These are phyloP conservation scores for Bremia lactucae DNA, from an alignment of 352 stramenopile species.

Conservation along the genomic window DNA sequence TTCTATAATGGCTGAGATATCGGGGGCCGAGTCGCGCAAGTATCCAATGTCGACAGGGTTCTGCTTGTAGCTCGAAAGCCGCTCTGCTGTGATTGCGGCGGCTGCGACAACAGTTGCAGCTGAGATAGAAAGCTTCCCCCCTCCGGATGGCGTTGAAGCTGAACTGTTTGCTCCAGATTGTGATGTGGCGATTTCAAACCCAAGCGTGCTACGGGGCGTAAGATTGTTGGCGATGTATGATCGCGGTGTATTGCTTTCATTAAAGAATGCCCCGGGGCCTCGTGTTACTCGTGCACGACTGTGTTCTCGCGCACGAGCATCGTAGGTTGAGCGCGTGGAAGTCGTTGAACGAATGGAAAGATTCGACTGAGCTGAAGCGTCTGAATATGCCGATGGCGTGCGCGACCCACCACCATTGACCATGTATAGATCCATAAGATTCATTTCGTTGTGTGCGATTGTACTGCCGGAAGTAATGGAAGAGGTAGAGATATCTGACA, in stretches of 20 bases:
- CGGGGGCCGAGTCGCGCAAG: slow-evolving; percentile 40
- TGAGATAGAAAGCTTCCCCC: slow-evolving; percentile 23
- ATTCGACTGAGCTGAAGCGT: slow-evolving; percentile 62
- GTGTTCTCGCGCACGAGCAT: slow-evolving; percentile 24
- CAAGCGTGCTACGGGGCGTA: slow-evolving; percentile 28
- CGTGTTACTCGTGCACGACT: slow-evolving; percentile 12
- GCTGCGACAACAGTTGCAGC: slow-evolving; percentile 23
- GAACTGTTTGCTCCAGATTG: slow-evolving; percentile 31
- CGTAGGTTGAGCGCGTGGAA: slow-evolving; percentile 46
- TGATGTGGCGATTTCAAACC: slow-evolving; percentile 23
- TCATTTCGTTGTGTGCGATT: slow-evolving; percentile 77
- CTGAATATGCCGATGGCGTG: slow-evolving; percentile 69
- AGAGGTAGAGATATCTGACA: slow-evolving; percentile 69
- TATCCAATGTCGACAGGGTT: slow-evolving; percentile 61
- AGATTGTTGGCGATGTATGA: slow-evolving; percentile 70
- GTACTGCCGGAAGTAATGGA: slow-evolving; percentile 73
- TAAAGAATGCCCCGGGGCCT: slow-evolving; percentile 30
- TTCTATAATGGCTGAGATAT: slow-evolving; percentile 1
- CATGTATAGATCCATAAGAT: slow-evolving; percentile 74
- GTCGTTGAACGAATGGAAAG: slow-evolving; percentile 68
- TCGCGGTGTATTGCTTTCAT: slow-evolving; percentile 55
- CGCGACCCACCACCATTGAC: slow-evolving; percentile 35
- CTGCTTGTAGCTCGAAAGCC: slow-evolving; percentile 57
- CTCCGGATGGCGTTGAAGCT: slow-evolving; percentile 20
- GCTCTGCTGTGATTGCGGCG: slow-evolving; percentile 29